Conservation (phyloP, 129 eudicot genomes). For the Tanacetum coccineum region DNA sequence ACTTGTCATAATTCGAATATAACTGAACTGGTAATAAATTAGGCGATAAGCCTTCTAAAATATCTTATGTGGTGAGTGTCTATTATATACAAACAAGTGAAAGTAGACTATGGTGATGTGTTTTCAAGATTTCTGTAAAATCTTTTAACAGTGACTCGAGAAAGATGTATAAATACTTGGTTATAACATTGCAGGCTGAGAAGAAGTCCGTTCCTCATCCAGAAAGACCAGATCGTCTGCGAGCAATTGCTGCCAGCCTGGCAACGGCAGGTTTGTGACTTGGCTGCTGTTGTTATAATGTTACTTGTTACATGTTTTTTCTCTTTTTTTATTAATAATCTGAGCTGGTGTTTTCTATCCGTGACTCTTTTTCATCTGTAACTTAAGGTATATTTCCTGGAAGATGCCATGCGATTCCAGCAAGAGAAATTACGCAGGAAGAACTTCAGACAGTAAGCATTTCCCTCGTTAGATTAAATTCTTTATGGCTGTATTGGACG, state of each 20-base stretch:
- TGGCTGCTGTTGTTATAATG: neutral
- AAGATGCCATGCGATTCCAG: constrained; percentile 61
- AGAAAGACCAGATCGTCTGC: constrained; percentile 96
- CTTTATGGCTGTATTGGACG: neutral
- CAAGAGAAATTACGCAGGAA: constrained; percentile 83
- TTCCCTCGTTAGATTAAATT: constrained; percentile 6
- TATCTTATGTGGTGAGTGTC: neutral
- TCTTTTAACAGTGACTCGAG: no score
- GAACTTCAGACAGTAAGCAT: constrained; percentile 71
- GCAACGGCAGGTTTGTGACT: constrained; percentile 73
- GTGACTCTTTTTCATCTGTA: neutral
- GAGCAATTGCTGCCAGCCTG: constrained; percentile 94
- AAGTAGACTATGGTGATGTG: neutral
- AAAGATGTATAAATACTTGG: neutral
- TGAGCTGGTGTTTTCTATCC: neutral
- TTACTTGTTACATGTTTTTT: no score
- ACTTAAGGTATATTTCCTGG: constrained; percentile 94
- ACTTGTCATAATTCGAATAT: neutral
- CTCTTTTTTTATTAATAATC: no score
- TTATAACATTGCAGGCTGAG: constrained; percentile 49
- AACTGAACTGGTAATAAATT: neutral
- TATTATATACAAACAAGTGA: neutral
- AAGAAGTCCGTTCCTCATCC: constrained; percentile 92
- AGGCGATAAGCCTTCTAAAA: neutral
- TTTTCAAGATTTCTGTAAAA: neutral